Evolutionary conservation across 1,284 basidiomycete genomes (phyloP), one percentile per base, ranked within the genome.

Genomic region (Grifola frondosa): DNA sequence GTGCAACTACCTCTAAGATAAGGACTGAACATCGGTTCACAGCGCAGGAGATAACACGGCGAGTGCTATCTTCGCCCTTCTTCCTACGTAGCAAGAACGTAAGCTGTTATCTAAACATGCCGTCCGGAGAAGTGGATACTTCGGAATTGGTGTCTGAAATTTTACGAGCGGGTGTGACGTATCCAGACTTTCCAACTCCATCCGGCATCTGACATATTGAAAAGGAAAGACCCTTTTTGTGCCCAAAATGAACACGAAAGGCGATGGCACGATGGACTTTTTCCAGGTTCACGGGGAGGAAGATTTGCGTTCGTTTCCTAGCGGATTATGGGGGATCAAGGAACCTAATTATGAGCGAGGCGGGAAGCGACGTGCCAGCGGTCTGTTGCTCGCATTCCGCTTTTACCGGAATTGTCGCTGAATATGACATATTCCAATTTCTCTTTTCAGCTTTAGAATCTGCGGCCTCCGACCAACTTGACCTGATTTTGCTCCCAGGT

Each of bases 51-150:
- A 74, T 88, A 34, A 62, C 73, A 5, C 55, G 62, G 6, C 69
- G 67, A 46, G 64, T 86, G 28, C 52, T 80, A 23, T 62, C 73
- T 0, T 64, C 78, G 13, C 68, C 76, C 13, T 68, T 71, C 20
- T 84, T 87, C 55, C 63, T 69, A 30, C 57, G 58, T 29, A 73
- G 73, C 42, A 70, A 62, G 46, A 69, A 69, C 12, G 59, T 88
- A 22, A 80, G 84, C 66, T 90, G 88, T 62, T 90, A 84, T 60
- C 68, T 90, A 34, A 88, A 78, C 64, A 89, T 90, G 87, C 83
- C 84, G 11, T 60, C 72, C 9, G 83, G 74, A 8, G 88, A 90
- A 56, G 68, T 81, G 30, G 73, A 83, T 53, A 89, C 88, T 1
- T 58, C 69, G 8, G 55, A 59, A 1, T 57, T 89, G 34, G 70